A percentile compares a stretch with the other conserved stretches of the same genome.
Conservation (phyloP, 208 protist species). For the Wallacemonas sp. region DNA sequence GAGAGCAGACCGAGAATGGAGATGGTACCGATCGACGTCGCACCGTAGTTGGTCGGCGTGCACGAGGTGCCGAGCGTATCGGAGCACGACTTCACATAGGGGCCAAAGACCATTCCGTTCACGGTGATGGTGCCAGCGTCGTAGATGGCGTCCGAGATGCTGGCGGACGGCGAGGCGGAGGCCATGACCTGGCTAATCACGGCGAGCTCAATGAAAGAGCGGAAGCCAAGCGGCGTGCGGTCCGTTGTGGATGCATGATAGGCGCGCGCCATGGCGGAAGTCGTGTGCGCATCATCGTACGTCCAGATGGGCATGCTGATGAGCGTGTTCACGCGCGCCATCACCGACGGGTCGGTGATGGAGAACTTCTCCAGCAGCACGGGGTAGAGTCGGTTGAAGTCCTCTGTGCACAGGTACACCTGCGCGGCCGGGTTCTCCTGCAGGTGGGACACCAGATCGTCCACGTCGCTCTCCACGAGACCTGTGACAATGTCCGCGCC, state of each 20-base stretch:
- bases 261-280: neutral
- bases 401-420: slow-evolving; percentile 27
- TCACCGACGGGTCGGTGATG: neutral
- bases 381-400: neutral
- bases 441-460: neutral
- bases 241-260: slow-evolving; percentile 17
- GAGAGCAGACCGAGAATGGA: neutral
- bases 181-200: slow-evolving; percentile 13
- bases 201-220: slow-evolving; percentile 8
- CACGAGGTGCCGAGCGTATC: slow-evolving; percentile 16
- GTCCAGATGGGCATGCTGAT: slow-evolving; percentile 3
- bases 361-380: no score
- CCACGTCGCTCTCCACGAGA: slow-evolving; percentile 5
- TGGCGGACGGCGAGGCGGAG: slow-evolving; percentile 1
- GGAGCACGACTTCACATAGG: slow-evolving; percentile 8
- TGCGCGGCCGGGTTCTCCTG: slow-evolving; percentile 1
- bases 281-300: neutral
- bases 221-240: slow-evolving; percentile 15
- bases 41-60: slow-evolving; percentile 49
- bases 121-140: slow-evolving; percentile 19
- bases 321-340: neutral
- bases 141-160: slow-evolving; percentile 31
- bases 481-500: slow-evolving; percentile 26
- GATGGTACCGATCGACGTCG: slow-evolving; percentile 24
- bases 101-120: slow-evolving; percentile 29